Evolutionary conservation across 2,329 filamentous ascomycete species (phyloP).

Genomic region (Cladosporium sp.): DNA sequence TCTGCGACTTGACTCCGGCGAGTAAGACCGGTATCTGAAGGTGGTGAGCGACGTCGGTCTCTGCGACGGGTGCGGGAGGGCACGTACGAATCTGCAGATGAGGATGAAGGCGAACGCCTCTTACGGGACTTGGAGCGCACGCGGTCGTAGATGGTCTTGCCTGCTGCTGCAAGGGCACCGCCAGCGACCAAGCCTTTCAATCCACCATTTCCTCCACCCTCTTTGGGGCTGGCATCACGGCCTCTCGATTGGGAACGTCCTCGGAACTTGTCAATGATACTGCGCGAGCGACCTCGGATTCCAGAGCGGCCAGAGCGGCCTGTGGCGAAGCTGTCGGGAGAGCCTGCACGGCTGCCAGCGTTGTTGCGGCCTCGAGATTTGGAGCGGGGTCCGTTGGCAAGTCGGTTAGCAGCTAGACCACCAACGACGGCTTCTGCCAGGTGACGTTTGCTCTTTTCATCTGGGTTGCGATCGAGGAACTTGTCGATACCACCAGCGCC

Average conservation of each 20-base stretch:
- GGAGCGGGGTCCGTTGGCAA: constrained; percentile 76
- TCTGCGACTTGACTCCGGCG: constrained; percentile 31
- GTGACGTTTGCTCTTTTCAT: constrained; percentile 73
- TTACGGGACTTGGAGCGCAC: constrained; percentile 52
- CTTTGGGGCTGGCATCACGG: constrained; percentile 29
- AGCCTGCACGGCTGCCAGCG: constrained; percentile 30
- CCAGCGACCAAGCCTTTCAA: constrained; percentile 47
- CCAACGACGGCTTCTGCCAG: constrained; percentile 83
- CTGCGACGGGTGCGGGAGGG: constrained; percentile 44
- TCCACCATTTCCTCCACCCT: constrained; percentile 41
- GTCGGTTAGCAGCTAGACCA: constrained; percentile 77
- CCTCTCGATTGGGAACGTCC: constrained; percentile 50
- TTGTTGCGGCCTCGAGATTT: constrained; percentile 55
- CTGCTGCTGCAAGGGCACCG: constrained; percentile 47
- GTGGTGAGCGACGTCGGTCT: constrained; percentile 35
- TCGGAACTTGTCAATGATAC: constrained; percentile 43
- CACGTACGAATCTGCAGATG: constrained; percentile 50
- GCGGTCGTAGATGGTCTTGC: constrained; percentile 52
- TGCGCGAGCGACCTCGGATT: constrained; percentile 38
- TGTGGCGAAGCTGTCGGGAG: constrained; percentile 29
- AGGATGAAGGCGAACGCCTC: constrained; percentile 41
- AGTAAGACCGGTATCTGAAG: constrained; percentile 37
- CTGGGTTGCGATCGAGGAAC: constrained; percentile 62
- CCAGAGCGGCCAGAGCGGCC: constrained; percentile 17
- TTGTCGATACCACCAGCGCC: constrained; percentile 84